Evolutionary conservation across 306 rosid genomes (phyloP).

Genomic region (Astragalus membranaceus): DNA sequence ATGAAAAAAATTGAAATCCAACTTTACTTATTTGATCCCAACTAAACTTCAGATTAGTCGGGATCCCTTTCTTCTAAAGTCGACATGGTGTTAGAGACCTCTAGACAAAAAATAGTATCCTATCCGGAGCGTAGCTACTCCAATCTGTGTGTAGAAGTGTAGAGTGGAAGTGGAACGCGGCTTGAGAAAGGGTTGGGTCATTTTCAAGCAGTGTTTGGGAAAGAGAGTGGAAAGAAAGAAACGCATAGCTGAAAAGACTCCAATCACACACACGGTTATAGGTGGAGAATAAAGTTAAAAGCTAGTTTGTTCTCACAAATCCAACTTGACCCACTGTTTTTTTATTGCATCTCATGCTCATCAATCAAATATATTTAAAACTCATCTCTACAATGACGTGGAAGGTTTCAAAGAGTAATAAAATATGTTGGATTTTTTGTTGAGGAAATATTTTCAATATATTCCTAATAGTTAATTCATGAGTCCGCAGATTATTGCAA

Average conservation of each 20-base stretch:
- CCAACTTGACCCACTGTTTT: slow-evolving; percentile 10
- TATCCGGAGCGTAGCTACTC: too few species aligned
- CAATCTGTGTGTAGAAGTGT: too few species aligned
- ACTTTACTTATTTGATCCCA: too few species aligned
- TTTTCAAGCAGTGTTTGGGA: background rate
- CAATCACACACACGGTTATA: slow-evolving; percentile 17
- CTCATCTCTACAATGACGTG: background rate
- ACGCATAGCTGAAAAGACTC: slow-evolving; percentile 14
- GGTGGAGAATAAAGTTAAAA: slow-evolving; percentile 9
- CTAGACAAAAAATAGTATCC: too few species aligned
- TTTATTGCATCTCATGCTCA: background rate
- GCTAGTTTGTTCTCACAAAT: background rate
- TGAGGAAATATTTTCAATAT: too few species aligned
- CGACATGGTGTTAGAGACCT: too few species aligned
- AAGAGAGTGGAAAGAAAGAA: background rate
- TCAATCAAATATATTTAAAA: background rate
- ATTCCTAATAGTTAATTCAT: background rate
- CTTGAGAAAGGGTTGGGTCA: background rate
- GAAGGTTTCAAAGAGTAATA: background rate
- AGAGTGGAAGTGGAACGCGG: background rate
- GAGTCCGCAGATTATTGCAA: background rate
- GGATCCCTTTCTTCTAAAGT: too few species aligned
- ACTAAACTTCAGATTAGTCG: too few species aligned
- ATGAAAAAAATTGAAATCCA: too few species aligned
- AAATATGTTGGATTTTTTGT: background rate